Percentiles rank a stretch among this genome's conserved stretches.
Conservation (phyloP, 768 basidiomycete genomes). For the Boletus patriciae region DNA sequence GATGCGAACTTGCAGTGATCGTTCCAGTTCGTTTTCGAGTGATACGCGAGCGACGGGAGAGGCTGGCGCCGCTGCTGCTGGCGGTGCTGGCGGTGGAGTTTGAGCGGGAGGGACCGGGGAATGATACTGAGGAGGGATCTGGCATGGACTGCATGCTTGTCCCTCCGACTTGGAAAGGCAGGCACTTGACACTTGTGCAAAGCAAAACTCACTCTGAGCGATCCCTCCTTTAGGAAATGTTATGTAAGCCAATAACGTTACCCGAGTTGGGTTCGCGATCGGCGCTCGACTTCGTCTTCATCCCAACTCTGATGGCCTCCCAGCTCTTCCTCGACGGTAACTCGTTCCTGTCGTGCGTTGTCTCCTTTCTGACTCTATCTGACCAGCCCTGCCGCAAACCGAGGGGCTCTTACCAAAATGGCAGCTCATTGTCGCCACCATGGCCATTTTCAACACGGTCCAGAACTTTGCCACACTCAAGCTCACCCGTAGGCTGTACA, state of each 20-base stretch:
- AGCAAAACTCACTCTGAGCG: constrained; percentile 15
- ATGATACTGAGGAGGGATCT: constrained; percentile 29
- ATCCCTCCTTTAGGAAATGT: constrained; percentile 25
- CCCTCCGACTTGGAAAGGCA: constrained; percentile 22
- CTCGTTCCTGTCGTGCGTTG: not conserved
- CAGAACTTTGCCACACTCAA: constrained; percentile 81
- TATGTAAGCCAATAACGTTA: constrained; percentile 25
- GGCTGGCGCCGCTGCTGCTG: constrained; percentile 48
- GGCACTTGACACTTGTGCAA: constrained; percentile 15
- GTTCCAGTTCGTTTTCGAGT: constrained; percentile 57
- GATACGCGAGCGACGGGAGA: constrained; percentile 48
- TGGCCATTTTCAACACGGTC: constrained; percentile 81
- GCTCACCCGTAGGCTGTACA: constrained; percentile 78
- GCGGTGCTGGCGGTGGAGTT: constrained; percentile 41
- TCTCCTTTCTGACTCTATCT: not conserved
- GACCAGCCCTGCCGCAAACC: constrained; percentile 59
- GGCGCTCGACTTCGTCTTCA: constrained; percentile 4
- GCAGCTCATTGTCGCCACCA: constrained; percentile 78
- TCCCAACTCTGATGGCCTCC: constrained; percentile 6
- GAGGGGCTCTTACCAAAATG: constrained; percentile 81
- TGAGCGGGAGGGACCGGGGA: constrained; percentile 35
- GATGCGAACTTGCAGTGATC: constrained; percentile 36
- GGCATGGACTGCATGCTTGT: constrained; percentile 30
- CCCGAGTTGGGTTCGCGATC: constrained; percentile 17
- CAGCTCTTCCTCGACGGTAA: constrained; percentile 28